Base-by-base conservation (phyloP, 2,329 filamentous ascomycete species). In the Pseudogymnoascus sp. region DNA sequence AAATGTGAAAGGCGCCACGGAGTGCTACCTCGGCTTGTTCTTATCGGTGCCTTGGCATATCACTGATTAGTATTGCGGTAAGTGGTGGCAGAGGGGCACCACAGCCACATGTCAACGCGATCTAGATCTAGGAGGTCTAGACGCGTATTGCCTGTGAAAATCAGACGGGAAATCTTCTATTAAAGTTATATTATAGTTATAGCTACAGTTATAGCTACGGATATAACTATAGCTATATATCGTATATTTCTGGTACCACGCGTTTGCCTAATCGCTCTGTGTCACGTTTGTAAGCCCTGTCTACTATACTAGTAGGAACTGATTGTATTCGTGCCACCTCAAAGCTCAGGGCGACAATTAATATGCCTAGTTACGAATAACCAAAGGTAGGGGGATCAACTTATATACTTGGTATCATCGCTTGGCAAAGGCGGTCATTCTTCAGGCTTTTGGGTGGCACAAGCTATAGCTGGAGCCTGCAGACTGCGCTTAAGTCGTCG, bases 401-500 rank as follows among this genome's bases (percentile, higher is more conserved):
- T 17, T 17, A 17, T 17, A 17, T 17, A 17, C 17, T 17, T 17
- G 17, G 17, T 17, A 17, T 17, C 17, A 17, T 17, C 17, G 17
- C 17, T 17, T 17, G 17, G 17, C 17, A 17, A 17, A 17, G 17
- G 17, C 17, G 17, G 17, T 17, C 17, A 17, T 17, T 17, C 17
- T 17, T 17, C 17, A 17, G 17, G 17, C 17, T 17, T 17, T 17
- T 17, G 17, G 17, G 17, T 31, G 26, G 13, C 26, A 31, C 26
- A 41, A 41, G 15, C 11, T 54, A 33, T 17, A 8, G 47, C 47
- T 54, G 47, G 29, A 54, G 47, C 47, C 47, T 54, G 15, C 24
- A 54, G 40, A 26, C 47, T 54, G 47, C 29, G 47, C 47, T 54
- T 54, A 54, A 54, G 47, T 54, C 47, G 47, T 54, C 47, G 47